These are phyloP conservation scores for Yamadazyma mexicana DNA, from an alignment of 1,139 yeast species.

Conservation along the genomic window DNA sequence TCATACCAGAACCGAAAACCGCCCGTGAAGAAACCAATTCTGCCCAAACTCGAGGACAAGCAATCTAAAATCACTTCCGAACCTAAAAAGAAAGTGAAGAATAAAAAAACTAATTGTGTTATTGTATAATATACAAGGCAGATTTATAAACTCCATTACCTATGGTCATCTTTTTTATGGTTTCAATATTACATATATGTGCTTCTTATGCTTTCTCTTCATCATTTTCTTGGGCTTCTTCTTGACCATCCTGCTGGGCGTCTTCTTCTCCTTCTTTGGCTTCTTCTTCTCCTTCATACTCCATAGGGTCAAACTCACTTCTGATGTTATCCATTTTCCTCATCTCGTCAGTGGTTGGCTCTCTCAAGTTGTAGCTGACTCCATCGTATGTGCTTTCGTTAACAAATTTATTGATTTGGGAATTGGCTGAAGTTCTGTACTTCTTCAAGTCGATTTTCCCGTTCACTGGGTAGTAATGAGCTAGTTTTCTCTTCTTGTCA, in stretches of 20 bases:
- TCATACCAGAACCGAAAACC: constrained; percentile 12
- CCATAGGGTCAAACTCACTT: constrained; percentile 76
- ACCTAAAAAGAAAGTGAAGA: constrained; percentile 13
- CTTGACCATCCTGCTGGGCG: constrained; percentile 22
- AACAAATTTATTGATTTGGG: constrained; percentile 51
- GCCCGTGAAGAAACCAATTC: constrained; percentile 14
- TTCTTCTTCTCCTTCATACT: constrained; percentile 55
- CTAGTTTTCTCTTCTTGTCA: constrained; percentile 55
- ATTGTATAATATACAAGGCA: constrained; percentile 18
- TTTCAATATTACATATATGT: constrained; percentile 4
- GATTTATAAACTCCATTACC: background rate
- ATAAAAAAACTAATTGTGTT: constrained; percentile 19
- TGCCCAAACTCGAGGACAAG: constrained; percentile 2
- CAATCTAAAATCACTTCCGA: constrained; percentile 9
- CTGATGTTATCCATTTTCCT: constrained; percentile 66
- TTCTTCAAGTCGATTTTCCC: constrained; percentile 83
- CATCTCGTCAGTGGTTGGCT: constrained; percentile 70
- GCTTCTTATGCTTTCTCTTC: constrained; percentile 14
- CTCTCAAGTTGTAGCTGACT: constrained; percentile 64
- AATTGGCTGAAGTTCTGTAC: constrained; percentile 58
- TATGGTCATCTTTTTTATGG: background rate
- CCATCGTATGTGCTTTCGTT: constrained; percentile 53
- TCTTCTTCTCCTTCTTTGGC: constrained; percentile 25
- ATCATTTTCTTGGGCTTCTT: constrained; percentile 22
- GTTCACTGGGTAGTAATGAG: constrained; percentile 73